Evolutionary conservation across 1,284 basidiomycete species (phyloP).

Genomic region (Irpex lacteus): DNA sequence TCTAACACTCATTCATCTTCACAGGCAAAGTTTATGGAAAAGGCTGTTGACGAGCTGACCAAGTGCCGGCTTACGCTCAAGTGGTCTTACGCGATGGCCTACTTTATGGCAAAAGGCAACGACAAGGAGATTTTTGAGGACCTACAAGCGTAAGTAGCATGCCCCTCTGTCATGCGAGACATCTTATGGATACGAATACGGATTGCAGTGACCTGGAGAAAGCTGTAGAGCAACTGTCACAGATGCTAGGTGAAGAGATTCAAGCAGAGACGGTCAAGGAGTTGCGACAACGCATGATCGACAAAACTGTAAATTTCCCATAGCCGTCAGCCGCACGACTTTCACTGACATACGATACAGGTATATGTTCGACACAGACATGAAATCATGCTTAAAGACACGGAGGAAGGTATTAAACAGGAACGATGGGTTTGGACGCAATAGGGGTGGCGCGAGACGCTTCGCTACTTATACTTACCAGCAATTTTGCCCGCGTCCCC

Average conservation of each 20-base stretch:
- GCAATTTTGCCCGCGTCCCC: neutral
- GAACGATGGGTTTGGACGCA: constrained; percentile 29
- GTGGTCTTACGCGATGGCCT: constrained; percentile 74
- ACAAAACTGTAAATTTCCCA: constrained; percentile 44
- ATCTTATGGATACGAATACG: too few species aligned
- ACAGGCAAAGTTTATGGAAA: constrained; percentile 56
- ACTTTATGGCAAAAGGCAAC: constrained; percentile 60
- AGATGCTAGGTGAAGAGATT: constrained; percentile 59
- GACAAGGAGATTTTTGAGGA: constrained; percentile 69
- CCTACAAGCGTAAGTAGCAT: constrained; percentile 47
- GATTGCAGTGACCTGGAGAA: constrained; percentile 53
- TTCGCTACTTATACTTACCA: neutral
- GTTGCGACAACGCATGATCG: constrained; percentile 56
- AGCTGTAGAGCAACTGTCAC: constrained; percentile 63
- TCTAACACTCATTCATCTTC: neutral
- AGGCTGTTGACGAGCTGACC: constrained; percentile 56
- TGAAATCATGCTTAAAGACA: constrained; percentile 29
- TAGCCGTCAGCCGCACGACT: neutral
- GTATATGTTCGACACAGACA: constrained; percentile 29
- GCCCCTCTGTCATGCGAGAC: neutral
- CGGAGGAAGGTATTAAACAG: constrained; percentile 27
- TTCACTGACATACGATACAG: constrained; percentile 12
- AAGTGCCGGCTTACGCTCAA: constrained; percentile 62
- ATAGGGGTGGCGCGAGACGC: neutral
- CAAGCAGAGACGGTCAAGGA: constrained; percentile 51